phyloP scores from a whole-genome alignment of 2,329 filamentous ascomycete species.

The Hymenoscyphus salicellus region DNA sequence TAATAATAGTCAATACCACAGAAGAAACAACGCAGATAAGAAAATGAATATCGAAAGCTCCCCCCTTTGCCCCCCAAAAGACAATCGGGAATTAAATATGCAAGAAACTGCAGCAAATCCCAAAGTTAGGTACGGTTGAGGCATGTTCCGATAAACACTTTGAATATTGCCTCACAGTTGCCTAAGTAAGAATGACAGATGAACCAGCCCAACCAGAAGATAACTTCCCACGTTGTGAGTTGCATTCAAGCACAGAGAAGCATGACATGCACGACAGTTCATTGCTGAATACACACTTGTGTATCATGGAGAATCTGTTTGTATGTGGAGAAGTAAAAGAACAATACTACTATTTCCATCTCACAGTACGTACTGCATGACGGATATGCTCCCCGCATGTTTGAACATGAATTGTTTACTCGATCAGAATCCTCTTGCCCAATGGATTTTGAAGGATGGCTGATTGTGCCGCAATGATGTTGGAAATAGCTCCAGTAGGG shows the following conservation, averaged over 20 bases:
- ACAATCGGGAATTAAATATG: background rate
- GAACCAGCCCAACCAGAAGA: background rate
- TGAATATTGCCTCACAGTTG: background rate
- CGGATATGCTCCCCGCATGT: conserved; percentile 7
- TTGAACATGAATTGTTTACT: background rate
- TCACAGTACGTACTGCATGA: background rate
- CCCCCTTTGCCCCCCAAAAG: background rate
- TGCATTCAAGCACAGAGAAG: background rate
- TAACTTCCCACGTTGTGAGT: background rate
- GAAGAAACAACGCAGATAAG: background rate
- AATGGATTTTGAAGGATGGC: background rate
- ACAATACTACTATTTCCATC: background rate
- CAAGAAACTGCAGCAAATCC: background rate
- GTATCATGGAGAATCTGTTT: background rate
- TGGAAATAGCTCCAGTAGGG: conserved; percentile 1
- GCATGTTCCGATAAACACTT: background rate
- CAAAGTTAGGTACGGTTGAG: conserved; percentile 5
- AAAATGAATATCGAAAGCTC: no score
- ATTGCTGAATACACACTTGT: background rate
- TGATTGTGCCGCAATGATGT: background rate
- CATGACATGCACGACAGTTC: background rate
- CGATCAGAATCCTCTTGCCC: conserved; percentile 1
- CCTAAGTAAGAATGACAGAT: conserved; percentile 3
- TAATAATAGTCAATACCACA: background rate
- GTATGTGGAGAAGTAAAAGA: background rate